A percentile compares a stretch with the other conserved stretches of the same genome.
Evolutionary conservation across 371 early-diverging fungal genomes (phyloP).

Genomic region (Choanephora cucurbitarum): DNA sequence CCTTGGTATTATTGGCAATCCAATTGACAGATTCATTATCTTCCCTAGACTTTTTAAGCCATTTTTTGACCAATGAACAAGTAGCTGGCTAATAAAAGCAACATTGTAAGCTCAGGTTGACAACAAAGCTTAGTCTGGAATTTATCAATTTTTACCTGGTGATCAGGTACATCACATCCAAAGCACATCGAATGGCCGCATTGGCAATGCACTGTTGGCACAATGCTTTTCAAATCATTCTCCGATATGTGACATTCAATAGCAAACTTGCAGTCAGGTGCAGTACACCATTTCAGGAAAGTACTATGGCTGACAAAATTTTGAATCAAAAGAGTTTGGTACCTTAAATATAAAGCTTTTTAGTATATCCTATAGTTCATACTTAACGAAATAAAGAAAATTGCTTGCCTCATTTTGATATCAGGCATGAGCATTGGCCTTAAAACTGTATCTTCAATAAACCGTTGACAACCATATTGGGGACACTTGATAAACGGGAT

Average conservation of each 20-base stretch:
- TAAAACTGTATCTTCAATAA: constrained; percentile 82
- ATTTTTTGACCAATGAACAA: constrained; percentile 80
- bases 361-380: neutral
- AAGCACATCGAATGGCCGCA: constrained; percentile 88
- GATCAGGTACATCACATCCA: constrained; percentile 85
- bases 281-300: constrained; percentile 90
- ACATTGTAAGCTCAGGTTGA: no score
- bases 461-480: constrained; percentile 69
- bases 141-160: constrained; percentile 51
- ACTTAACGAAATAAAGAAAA: no score
- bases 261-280: constrained; percentile 92
- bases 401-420: constrained; percentile 51
- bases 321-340: constrained; percentile 72
- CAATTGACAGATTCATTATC: constrained; percentile 98
- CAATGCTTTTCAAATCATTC: constrained; percentile 64
- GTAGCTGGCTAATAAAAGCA: constrained; percentile 62
- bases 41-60: constrained; percentile 94
- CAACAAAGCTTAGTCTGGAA: neutral
- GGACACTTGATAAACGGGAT: constrained; percentile 83
- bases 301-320: constrained; percentile 87
- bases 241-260: constrained; percentile 82
- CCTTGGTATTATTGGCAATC: constrained; percentile 95
- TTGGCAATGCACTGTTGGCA: constrained; percentile 85
- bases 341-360: constrained; percentile 39
- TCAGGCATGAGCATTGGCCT: constrained; percentile 56